Evolutionary conservation across 495 filamentous ascomycete species (phyloP).

Genomic region (Penicillium subrubescens): DNA sequence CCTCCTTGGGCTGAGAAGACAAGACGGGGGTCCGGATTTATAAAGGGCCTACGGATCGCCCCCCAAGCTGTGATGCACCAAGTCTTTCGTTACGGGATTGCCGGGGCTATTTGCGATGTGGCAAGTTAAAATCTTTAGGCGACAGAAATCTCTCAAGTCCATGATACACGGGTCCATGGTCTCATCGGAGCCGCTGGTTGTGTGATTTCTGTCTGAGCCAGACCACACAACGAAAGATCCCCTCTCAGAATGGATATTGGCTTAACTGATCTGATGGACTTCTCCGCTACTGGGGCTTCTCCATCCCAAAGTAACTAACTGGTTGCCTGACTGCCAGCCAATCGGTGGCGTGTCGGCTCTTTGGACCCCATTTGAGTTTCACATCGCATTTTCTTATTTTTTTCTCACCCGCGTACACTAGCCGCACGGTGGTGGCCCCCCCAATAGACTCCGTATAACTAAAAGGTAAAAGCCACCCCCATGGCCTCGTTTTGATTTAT

Average conservation of each 20-base stretch:
- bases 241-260: neutral
- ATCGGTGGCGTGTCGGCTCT: conserved; percentile 20
- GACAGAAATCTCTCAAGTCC: neutral
- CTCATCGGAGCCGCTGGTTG: conserved; percentile 10
- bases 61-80: neutral
- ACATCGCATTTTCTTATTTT: neutral
- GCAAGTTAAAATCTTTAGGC: neutral
- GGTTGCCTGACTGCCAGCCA: conserved; percentile 1
- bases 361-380: conserved; percentile 20
- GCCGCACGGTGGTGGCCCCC: neutral
- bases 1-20: neutral
- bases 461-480: conserved; percentile 4
- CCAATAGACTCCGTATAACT: conserved; percentile 3
- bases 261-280: neutral
- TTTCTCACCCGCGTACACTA: conserved; percentile 9
- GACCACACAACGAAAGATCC: neutral
- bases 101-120: neutral
- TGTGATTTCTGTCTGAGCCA: conserved; percentile 9
- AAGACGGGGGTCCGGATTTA: neutral
- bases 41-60: conserved; percentile 4
- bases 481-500: neutral
- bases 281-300: neutral
- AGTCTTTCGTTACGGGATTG: neutral
- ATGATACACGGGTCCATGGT: conserved; percentile 3
- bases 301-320: conserved; percentile 7